Evolutionary conservation across 2,329 filamentous ascomycete species (phyloP), one percentile per base, ranked within the genome.

Genomic region (Xylaria sp.): DNA sequence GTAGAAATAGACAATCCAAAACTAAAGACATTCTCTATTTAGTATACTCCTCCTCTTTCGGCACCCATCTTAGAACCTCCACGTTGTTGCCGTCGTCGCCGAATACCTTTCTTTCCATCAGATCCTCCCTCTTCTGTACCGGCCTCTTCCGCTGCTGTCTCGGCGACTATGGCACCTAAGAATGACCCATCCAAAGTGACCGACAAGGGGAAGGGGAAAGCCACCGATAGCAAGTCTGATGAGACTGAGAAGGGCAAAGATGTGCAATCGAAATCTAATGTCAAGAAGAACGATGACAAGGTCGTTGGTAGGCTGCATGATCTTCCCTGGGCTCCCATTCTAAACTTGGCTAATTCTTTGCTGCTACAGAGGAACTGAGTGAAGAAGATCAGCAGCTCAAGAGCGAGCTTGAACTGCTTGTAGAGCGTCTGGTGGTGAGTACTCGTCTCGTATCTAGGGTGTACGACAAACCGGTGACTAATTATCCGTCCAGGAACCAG

Each of bases 371-470:
- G 82, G 96, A 99, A 82, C 90, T 99, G 74, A 99, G 87, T 77
- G 96, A 99, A 77, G 96, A 99, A 81, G 96, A 99, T 73, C 94
- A 98, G 82, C 94, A 98, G 84, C 89, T 99, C 77, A 99, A 99
- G 86, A 94, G 87, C 77, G 96, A 99, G 82, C 90, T 99, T 69
- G 96, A 99, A 73, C 96, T 98, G 94, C 88, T 99, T 59, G 95
- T 97, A 9, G 96, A 99, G 83, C 89, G 96, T 77, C 85, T 99
- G 86, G 92, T 92, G 80, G 94, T 96, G 83, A 76, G 82, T 74
- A 73, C 69, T 17, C 39, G 44, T 45, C 44, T 36, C 56, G 50
- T 47, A 15, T 20, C n/a, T 27, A 20, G 17, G 20, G 15, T 47
- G n/a, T 53, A 25, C 29, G 38, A 13, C 39, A 44, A 36, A 27